These are phyloP conservation scores for Linnemannia schmuckeri DNA, from an alignment of 192 early-diverging fungal species.

Conservation along the genomic window DNA sequence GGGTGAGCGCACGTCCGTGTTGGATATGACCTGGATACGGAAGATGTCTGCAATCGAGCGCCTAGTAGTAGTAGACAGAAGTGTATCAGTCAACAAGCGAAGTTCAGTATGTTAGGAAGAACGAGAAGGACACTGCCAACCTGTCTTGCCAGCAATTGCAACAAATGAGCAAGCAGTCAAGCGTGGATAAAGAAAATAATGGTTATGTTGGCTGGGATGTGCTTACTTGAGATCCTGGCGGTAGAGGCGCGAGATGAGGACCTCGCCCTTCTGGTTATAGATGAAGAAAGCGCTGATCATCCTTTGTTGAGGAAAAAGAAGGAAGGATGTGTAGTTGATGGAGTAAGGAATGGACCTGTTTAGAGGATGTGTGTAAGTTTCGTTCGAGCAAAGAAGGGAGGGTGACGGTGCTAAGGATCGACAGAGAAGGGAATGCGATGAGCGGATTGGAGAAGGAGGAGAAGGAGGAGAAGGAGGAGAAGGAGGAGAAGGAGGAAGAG, in stretches of 20 bases:
- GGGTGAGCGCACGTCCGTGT: constrained; percentile 88
- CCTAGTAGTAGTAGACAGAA: constrained; percentile 50
- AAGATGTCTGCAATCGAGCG: constrained; percentile 97
- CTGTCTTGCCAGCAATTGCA: no score
- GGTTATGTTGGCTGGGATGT: background rate
- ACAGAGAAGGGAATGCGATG: background rate
- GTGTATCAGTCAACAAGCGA: no score
- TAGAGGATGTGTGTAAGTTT: background rate
- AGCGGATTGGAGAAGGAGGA: background rate
- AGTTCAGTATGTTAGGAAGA: background rate
- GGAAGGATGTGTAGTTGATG: no score
- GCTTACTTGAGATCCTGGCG: constrained; percentile 94
- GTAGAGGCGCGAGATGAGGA: constrained; percentile 95
- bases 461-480: background rate
- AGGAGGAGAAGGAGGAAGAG: no score
- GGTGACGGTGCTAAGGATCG: background rate
- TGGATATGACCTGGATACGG: constrained; percentile 96
- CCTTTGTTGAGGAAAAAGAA: background rate
- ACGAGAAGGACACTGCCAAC: no score
- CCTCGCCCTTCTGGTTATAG: constrained; percentile 99
- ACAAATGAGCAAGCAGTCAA: background rate
- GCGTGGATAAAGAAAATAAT: background rate
- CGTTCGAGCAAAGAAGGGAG: background rate
- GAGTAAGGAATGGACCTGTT: background rate
- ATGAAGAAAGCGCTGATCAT: constrained; percentile 98